Base-by-base conservation (phyloP, 257 asterid species). In the Asclepias syriaca region DNA sequence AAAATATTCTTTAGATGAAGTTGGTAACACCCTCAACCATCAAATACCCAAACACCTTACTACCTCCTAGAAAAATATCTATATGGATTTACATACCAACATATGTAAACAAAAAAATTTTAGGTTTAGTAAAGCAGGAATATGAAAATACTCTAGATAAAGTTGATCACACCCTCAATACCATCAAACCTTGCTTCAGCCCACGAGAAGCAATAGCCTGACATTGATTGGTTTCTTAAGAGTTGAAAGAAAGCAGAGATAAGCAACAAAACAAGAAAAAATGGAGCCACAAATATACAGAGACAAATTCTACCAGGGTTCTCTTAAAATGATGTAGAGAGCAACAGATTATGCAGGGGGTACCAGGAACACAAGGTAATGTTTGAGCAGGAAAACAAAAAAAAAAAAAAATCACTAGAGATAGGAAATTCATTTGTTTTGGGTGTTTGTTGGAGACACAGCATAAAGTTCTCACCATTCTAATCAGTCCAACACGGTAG, bases 401-500 rank as follows among this genome's bases (percentile, higher is more conserved):
- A 29, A 29, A 29, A 29, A 29, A 29, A 29, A 29, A 21, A 29
- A 18, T 14, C 7, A 43, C 12, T n/a, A 21, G 45, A 6, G 3
- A 43, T 37, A 21, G 51, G 70, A 19, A 19, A 67, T 46, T 51
- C 48, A 16, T 48, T 46, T 18, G 4, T 68, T 3, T 32, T 2
- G 1, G 16, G 16, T 8, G 13, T 68, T 50, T 68, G 39, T 15
- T 50, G 34, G 16, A 68, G 18, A 49, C 50, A 16, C 6, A 65
- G 51, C 27, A 4, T 37, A 4, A 7, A 43, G 65, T 58, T 66
- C 84, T 83, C 78, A 94, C 99, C 96, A 94, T 84, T 88, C 87
- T 87, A 81, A 89, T 94, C 77, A 94, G 97, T 72, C 99, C 99
- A 68, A 91, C 91, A 57, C 99, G 97, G 73, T 89, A 91, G 82